phyloP scores from a whole-genome alignment of 75 land plant genomes.

The Cupressus sempervirens region DNA sequence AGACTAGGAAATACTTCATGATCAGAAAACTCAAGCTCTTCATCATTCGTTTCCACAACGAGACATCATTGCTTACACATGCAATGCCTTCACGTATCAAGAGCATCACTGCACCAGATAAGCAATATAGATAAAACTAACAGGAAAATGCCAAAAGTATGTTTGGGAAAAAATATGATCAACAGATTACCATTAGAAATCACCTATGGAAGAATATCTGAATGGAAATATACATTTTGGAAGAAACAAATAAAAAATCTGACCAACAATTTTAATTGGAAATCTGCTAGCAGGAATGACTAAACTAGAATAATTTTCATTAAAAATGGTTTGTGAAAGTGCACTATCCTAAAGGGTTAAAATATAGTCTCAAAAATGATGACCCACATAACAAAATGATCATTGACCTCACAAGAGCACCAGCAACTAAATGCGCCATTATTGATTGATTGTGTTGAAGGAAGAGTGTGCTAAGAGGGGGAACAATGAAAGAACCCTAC shows the following conservation, averaged over 20 bases:
- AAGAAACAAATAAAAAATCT: too few relatives aligned
- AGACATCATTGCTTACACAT: neutral
- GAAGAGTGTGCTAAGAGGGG: too few relatives aligned
- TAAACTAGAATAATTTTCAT: neutral
- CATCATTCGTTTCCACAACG: slow-evolving; percentile 24
- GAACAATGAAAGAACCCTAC: too few relatives aligned
- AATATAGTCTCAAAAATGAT: neutral
- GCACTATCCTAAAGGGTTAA: neutral
- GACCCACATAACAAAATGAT: neutral
- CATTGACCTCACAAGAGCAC: neutral
- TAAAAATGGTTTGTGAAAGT: neutral
- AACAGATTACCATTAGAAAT: neutral
- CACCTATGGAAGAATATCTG: neutral
- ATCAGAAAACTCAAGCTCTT: slow-evolving; percentile 27
- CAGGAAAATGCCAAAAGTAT: neutral
- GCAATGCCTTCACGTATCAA: neutral
- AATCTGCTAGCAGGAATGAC: neutral
- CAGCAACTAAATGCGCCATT: neutral
- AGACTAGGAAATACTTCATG: slow-evolving; percentile 17
- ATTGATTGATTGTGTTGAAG: too few relatives aligned
- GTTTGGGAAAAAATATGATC: neutral
- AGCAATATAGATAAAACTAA: neutral
- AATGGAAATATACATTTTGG: neutral
- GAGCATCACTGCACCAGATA: neutral
- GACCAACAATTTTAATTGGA: neutral